Evolutionary conservation across 1,139 yeast genomes (phyloP), one percentile per base, ranked within the genome.

Genomic region (Diutina pseudorugosa): DNA sequence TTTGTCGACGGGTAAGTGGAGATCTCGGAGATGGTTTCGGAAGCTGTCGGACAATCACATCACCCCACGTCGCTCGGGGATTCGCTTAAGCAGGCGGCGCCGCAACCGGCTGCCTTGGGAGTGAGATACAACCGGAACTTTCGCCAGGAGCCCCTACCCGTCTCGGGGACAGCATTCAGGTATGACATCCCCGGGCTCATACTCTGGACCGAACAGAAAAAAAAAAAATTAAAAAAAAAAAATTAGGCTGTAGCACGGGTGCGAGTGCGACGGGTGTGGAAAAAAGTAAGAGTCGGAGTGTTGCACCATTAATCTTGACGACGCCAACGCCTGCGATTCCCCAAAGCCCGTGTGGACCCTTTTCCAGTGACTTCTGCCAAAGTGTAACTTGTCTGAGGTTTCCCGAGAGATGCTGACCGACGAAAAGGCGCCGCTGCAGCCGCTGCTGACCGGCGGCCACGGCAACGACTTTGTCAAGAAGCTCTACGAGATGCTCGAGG

Each of bases 401-500:
- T 30, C 36, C 8, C 14, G 36, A 30, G 36, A 11, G 11, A 30
- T 30, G 36, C 36, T 43, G 47, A 25, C 47, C 30, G 25, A 43
- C 30, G 47, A 43, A 14, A 23, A 43, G 16, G 36, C 36, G 36
- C 36, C 36, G 36, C 30, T 21, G 47, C 27, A n/a, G 33, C 9
- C 47, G 18, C 33, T 11, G 33, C 25, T n/a, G 40, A 16, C 30
- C 20, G 36, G 16, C 36, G 48, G 48, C 41, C 30, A 33, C 23
- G 36, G 43, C 25, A 83, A 85, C 55, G 93, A 85, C 63, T 85
- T 85, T 60, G 93, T 85, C 48, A 82, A 85, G 60, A 85, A 85
- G 64, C 67, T 87, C 43, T 87, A 78, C 63, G 84, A 83, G 56
- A 91, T 93, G 93, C 74, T 93, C 45, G 95, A 88, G 62, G 90